Base-by-base conservation (phyloP, 192 early-diverging fungal genomes). In the Rhizoclosmatium sp. region DNA sequence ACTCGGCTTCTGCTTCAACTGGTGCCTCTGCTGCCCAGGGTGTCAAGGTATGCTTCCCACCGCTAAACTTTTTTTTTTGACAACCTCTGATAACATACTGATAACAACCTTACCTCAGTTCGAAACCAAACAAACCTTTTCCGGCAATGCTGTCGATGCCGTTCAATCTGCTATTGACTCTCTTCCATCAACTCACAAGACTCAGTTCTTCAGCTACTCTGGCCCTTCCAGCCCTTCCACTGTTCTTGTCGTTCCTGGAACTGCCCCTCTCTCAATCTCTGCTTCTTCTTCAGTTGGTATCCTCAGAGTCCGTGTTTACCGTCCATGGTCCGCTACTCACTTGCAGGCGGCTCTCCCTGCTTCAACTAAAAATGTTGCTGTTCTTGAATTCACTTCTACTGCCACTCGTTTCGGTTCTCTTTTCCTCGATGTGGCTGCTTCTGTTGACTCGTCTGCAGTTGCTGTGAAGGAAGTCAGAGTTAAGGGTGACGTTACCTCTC, bases 391-490 rank as follows among this genome's bases (percentile, higher is more conserved):
- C 23, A 81, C 93, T 16, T 81, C 96, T 44, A 92, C 93, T 46
- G 85, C 86, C 45, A 86, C 87, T 14, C 80, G 86, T 51, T 95
- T 92, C 91, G 94, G 93, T 39, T 93, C 93, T 42, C 82, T 97
- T 59, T 94, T 95, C 86, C 85, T 96, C 47, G 95, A 97, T 80
- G 90, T 97, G 62, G 91, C 92, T 0, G 87, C 93, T 31, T 85
- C 90, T 19, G 92, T 93, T 79, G 90, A 93, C 10, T 9, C 40
- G 1, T 49, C 51, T n/a, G 66, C 23, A 14, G 47, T 46, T 31
- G 45, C 4, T 19, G 56, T 75, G 4, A 19, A 64, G n/a, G 72
- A 75, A 47, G 31, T 75, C 42, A 16, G 72, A 10, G 56, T 75
- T 3, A 21, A 62, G 45, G 72, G 72, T n/a, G 59, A 69, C 2